Conservation (phyloP, 2,329 filamentous ascomycete species). For the Pseudopithomyces chartarum region DNA sequence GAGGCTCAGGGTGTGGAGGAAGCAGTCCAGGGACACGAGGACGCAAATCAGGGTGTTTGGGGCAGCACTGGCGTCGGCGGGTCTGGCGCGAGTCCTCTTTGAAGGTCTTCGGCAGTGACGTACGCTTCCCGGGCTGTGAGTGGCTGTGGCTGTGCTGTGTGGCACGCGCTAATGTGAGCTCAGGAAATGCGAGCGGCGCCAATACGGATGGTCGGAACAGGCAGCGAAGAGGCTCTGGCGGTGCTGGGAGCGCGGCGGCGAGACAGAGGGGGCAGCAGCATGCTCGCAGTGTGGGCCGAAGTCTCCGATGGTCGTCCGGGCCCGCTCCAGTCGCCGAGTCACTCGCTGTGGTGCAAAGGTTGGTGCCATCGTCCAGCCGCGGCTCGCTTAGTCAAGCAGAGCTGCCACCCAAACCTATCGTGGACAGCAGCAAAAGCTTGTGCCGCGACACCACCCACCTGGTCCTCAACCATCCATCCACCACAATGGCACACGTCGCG, state of each 20-base stretch:
- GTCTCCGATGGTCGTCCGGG: slow-evolving; percentile 7
- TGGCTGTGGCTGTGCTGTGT: slow-evolving; percentile 25
- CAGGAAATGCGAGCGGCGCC: neutral
- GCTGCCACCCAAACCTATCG: neutral
- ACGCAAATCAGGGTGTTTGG: slow-evolving; percentile 11
- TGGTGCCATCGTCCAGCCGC: neutral
- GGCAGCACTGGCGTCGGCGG: slow-evolving; percentile 9
- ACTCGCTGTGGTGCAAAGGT: slow-evolving; percentile 10
- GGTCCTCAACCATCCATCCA: slow-evolving; percentile 15
- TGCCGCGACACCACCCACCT: slow-evolving; percentile 9
- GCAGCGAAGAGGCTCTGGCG: neutral
- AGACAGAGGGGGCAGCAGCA: neutral
- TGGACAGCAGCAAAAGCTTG: slow-evolving; percentile 11
- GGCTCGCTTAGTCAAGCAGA: slow-evolving; percentile 9
- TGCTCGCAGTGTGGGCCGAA: neutral
- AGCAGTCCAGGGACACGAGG: slow-evolving; percentile 6
- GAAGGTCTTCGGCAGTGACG: slow-evolving; percentile 30
- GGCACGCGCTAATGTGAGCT: slow-evolving; percentile 14
- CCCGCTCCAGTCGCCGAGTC: neutral
- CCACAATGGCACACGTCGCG: slow-evolving; percentile 56
- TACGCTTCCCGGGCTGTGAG: slow-evolving; percentile 15
- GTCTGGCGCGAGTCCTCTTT: slow-evolving; percentile 18
- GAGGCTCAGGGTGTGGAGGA: slow-evolving; percentile 5
- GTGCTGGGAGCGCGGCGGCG: neutral
- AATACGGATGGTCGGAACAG: slow-evolving; percentile 3